phyloP scores from a whole-genome alignment of 306 rosid species.

The Geum urbanum region DNA sequence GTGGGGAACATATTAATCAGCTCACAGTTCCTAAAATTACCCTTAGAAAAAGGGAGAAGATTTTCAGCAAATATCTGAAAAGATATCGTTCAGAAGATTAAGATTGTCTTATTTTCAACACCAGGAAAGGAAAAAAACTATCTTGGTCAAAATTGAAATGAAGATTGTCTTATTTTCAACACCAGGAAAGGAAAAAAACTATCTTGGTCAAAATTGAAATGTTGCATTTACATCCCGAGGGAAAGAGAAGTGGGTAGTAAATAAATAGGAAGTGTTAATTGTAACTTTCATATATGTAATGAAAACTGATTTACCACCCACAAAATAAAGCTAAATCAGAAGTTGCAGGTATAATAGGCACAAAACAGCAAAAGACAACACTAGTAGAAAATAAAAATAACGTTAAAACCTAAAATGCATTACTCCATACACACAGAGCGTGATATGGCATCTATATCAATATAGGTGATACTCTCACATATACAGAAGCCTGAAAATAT shows the following conservation, averaged over 20 bases:
- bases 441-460: background rate
- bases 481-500: no score
- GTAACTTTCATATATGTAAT: background rate
- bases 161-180: background rate
- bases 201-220: background rate
- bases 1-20: background rate
- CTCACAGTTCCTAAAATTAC: background rate
- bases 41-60: background rate
- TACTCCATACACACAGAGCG: background rate
- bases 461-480: no score
- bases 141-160: no score
- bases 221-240: background rate
- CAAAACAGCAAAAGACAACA: background rate
- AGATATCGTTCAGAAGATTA: background rate
- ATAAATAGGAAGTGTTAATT: background rate
- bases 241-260: background rate
- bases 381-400: background rate
- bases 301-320: background rate
- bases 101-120: background rate
- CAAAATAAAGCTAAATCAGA: background rate
- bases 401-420: background rate
- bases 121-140: background rate
- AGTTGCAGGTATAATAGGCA: background rate
- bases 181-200: background rate
- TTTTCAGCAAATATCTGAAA: background rate